Percentiles rank a stretch among this genome's conserved stretches.
Evolutionary conservation across 495 filamentous ascomycete species (phyloP).

Genomic region (Terfezia boudieri): DNA sequence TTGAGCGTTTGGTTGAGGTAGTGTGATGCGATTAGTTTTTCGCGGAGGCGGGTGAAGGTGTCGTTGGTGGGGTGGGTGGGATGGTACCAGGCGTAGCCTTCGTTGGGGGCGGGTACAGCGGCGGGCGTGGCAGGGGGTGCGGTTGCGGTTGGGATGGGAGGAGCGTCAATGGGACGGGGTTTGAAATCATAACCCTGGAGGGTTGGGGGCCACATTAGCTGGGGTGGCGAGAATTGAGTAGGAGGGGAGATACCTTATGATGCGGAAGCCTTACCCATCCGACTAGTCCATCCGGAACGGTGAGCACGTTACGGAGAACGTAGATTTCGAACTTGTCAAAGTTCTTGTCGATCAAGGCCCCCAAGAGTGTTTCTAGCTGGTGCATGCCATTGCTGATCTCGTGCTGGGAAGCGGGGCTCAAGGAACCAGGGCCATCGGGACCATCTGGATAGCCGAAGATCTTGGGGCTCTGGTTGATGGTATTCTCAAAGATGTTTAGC

Average conservation of each 20-base stretch:
- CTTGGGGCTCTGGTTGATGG: conserved; percentile 46
- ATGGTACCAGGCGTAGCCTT: conserved; percentile 15
- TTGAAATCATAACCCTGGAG: conserved; percentile 10
- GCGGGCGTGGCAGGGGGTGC: conserved; percentile 2
- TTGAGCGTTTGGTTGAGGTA: conserved; percentile 54
- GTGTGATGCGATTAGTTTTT: conserved; percentile 57
- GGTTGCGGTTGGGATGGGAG: background rate
- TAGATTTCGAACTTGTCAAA: conserved; percentile 70
- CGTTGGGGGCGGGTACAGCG: conserved; percentile 3
- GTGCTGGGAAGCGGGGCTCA: conserved; percentile 28
- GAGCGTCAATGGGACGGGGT: background rate
- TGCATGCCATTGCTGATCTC: conserved; percentile 84
- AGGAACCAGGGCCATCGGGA: conserved; percentile 29
- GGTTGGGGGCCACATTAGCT: too few species aligned
- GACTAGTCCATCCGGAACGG: conserved; percentile 46
- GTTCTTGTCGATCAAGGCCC: conserved; percentile 49
- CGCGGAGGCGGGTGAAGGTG: conserved; percentile 43
- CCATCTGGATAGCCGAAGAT: conserved; percentile 50
- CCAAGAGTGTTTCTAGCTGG: conserved; percentile 85
- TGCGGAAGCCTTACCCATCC: conserved; percentile 61
- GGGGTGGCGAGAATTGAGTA: background rate
- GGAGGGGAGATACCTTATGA: conserved; percentile 42
- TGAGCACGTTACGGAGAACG: conserved; percentile 69
- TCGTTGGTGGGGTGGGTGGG: conserved; percentile 31
- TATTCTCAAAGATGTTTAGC: conserved; percentile 58